Conservation (phyloP, 2,329 filamentous ascomycete genomes). For the Chaetomium strumarium region DNA sequence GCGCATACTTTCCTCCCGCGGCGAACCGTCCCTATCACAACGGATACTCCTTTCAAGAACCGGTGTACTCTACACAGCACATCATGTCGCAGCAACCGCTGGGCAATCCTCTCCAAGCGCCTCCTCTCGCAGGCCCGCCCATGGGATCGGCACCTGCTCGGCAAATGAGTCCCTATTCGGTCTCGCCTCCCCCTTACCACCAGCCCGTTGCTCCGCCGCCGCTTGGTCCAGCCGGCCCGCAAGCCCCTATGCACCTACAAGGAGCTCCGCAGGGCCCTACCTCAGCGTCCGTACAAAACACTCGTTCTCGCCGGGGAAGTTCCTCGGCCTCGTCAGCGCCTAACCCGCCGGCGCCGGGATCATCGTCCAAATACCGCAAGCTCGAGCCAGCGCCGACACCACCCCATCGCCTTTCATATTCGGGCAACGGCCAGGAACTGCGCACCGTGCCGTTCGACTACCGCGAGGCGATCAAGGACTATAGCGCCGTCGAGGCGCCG, state of each 20-base stretch:
- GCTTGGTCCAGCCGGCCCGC: constrained; percentile 3
- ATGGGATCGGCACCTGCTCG: constrained; percentile 10
- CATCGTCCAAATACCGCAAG: constrained; percentile 46
- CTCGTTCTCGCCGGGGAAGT: constrained; percentile 29
- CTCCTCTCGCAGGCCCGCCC: constrained; percentile 1
- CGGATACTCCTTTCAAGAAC: constrained; percentile 31
- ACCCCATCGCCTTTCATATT: constrained; percentile 43
- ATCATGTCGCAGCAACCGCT: constrained; percentile 21
- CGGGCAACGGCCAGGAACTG: constrained; percentile 44
- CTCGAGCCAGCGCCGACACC: constrained; percentile 53
- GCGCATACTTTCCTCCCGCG: constrained; percentile 32
- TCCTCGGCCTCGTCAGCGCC: constrained; percentile 28
- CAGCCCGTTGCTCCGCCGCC: constrained; percentile 7
- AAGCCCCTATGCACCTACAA: constrained; percentile 14
- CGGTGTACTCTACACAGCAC: constrained; percentile 24
- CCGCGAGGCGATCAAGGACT: constrained; percentile 52
- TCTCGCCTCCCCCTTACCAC: constrained; percentile 20
- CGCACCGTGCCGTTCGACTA: constrained; percentile 53
- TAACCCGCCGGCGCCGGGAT: constrained; percentile 19
- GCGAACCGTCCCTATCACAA: constrained; percentile 33
- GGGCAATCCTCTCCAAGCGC: constrained; percentile 14
- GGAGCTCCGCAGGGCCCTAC: constrained; percentile 11
- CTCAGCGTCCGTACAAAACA: constrained; percentile 25
- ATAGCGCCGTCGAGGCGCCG: constrained; percentile 48
- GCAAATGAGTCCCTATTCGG: constrained; percentile 17